These are phyloP conservation scores for Otatea glauca DNA, from an alignment of 176 grass and related monocot species.

Conservation along the genomic window DNA sequence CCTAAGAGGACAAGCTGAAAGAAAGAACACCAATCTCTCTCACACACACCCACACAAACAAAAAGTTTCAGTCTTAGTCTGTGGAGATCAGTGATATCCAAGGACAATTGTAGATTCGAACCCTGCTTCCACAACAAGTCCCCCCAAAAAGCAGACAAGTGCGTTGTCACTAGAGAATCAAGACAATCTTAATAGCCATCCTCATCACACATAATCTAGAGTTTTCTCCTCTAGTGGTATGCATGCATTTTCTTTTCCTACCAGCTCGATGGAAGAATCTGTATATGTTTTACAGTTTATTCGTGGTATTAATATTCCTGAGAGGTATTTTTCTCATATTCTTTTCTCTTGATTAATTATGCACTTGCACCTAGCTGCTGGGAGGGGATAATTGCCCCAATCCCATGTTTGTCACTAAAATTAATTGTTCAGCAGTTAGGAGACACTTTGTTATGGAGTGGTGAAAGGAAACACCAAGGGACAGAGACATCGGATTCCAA, in stretches of 20 bases:
- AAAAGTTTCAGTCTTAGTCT: background rate
- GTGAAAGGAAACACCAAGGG: background rate
- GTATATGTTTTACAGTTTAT: background rate
- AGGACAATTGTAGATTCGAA: background rate
- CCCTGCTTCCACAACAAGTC: background rate
- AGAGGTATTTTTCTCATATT: background rate
- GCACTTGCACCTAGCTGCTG: background rate
- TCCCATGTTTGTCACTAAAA: background rate
- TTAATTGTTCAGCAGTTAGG: background rate
- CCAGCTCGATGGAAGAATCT: background rate
- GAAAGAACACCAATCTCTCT: no score
- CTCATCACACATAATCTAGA: slow-evolving; percentile 20
- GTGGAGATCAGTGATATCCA: background rate
- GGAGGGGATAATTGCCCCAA: background rate
- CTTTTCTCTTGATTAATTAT: background rate
- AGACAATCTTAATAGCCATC: background rate
- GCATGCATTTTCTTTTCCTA: slow-evolving; percentile 10
- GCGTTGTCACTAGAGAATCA: background rate
- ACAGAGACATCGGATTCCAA: background rate
- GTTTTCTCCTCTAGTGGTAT: background rate
- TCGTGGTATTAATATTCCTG: background rate
- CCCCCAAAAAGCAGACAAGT: background rate
- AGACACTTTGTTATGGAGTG: background rate
- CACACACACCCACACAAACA: no score
- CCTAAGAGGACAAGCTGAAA: no score